Conservation (phyloP, 495 filamentous ascomycete species). For the Aspergillus sclerotiicarbonarius region DNA sequence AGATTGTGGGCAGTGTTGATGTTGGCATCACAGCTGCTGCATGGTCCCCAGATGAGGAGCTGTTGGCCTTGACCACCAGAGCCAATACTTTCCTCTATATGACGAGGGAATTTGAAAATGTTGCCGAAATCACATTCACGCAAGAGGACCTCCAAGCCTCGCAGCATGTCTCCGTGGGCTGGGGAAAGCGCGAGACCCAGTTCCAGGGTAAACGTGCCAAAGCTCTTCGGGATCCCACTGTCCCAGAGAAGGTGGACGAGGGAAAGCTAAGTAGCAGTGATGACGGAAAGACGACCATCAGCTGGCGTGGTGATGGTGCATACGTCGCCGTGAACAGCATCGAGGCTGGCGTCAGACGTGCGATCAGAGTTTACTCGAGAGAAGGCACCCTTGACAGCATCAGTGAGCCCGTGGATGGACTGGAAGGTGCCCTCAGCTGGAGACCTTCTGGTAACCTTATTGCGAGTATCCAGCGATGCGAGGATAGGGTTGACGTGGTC, state of each 20-base stretch:
- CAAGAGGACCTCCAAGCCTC: conserved; percentile 79
- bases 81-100: conserved; percentile 84
- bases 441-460: conserved; percentile 86
- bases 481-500: conserved; percentile 73
- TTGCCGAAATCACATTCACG: conserved; percentile 67
- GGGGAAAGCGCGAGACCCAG: conserved; percentile 97
- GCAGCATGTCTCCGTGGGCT: conserved; percentile 95
- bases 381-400: conserved; percentile 88
- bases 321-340: conserved; percentile 83
- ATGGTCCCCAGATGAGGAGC: conserved; percentile 95
- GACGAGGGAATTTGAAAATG: conserved; percentile 85
- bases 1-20: conserved; percentile 91
- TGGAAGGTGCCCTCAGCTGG: conserved; percentile 88
- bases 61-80: conserved; percentile 77
- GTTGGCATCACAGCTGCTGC: conserved; percentile 83
- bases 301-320: conserved; percentile 92
- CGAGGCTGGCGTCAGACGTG: conserved; percentile 63
- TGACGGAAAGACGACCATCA: conserved; percentile 67
- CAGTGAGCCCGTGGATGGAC: conserved; percentile 86
- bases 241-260: conserved; percentile 89
- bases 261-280: conserved; percentile 72
- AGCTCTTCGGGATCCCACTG: conserved; percentile 85
- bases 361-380: conserved; percentile 83
- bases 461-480: conserved; percentile 71
- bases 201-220: conserved; percentile 93